These are phyloP conservation scores for Exophiala alcalophila DNA, from an alignment of 2,329 filamentous ascomycete genomes.

Conservation along the genomic window DNA sequence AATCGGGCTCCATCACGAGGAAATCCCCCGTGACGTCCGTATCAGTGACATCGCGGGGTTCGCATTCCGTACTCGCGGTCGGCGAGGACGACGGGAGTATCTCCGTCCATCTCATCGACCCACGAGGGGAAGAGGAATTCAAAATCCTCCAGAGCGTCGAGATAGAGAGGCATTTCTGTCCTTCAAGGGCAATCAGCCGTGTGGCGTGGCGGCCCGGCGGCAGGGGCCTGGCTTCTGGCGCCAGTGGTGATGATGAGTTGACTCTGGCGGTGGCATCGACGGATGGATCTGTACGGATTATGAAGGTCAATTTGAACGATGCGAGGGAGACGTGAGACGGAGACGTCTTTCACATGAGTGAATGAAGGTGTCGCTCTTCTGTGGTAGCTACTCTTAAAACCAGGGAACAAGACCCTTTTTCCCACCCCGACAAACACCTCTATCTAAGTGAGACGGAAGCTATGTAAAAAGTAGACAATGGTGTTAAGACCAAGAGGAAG, in stretches of 20 bases:
- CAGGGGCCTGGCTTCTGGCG: slow-evolving; percentile 26
- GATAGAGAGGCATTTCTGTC: slow-evolving; percentile 41
- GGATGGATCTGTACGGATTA: neutral
- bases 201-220: slow-evolving; percentile 63
- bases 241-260: neutral
- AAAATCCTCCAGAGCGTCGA: slow-evolving; percentile 31
- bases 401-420: too few species aligned
- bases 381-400: too few species aligned
- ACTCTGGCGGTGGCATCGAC: slow-evolving; percentile 1
- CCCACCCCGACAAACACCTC: too few species aligned
- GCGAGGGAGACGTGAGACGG: too few species aligned
- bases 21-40: slow-evolving; percentile 67
- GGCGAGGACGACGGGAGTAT: slow-evolving; percentile 49
- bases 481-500: too few species aligned
- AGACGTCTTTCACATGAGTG: too few species aligned
- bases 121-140: slow-evolving; percentile 31
- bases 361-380: too few species aligned
- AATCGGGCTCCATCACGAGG: slow-evolving; percentile 54
- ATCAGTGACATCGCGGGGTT: slow-evolving; percentile 55
- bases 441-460: too few species aligned
- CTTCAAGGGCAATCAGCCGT: slow-evolving; percentile 65
- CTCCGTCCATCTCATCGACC: slow-evolving; percentile 41
- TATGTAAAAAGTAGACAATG: too few species aligned
- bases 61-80: slow-evolving; percentile 41
- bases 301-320: too few species aligned